A percentile compares a stretch with the other conserved stretches of the same genome.
Evolutionary conservation across 2,329 filamentous ascomycete genomes (phyloP).

Genomic region (Colletotrichum scovillei): DNA sequence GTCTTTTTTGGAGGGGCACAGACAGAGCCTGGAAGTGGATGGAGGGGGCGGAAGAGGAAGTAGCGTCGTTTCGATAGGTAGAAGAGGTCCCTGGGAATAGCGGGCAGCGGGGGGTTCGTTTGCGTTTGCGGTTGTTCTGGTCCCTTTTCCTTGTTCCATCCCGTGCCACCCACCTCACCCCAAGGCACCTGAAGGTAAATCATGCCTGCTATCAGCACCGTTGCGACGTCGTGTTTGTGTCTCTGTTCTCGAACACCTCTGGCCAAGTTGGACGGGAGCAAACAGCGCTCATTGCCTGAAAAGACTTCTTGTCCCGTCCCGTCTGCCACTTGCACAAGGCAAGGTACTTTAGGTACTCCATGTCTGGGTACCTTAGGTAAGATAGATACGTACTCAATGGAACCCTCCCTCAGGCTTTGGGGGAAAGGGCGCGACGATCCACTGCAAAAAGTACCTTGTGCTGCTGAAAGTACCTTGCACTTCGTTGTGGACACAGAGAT

Average conservation of each 20-base stretch:
- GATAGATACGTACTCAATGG: neutral
- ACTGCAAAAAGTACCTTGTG: neutral
- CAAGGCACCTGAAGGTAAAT: neutral
- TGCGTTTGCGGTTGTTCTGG: neutral
- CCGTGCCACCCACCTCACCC: neutral
- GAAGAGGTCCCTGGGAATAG: slow-evolving; percentile 13
- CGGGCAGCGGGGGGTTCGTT: neutral
- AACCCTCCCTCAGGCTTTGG: neutral
- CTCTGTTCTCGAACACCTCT: neutral
- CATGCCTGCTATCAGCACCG: neutral
- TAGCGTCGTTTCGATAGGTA: slow-evolving; percentile 16
- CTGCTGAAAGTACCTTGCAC: neutral
- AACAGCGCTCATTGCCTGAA: neutral
- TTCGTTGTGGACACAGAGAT: neutral
- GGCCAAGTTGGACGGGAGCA: neutral
- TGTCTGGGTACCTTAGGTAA: too few species aligned
- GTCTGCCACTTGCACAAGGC: neutral
- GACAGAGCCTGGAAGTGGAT: neutral
- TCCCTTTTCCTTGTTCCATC: neutral
- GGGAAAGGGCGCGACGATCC: neutral
- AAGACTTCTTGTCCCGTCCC: neutral
- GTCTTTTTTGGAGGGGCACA: neutral
- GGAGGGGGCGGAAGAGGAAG: neutral
- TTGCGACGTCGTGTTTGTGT: too few species aligned
- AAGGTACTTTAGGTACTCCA: neutral